Base-by-base conservation (phyloP, 2,329 filamentous ascomycete genomes). In the Colletotrichum sp. region DNA sequence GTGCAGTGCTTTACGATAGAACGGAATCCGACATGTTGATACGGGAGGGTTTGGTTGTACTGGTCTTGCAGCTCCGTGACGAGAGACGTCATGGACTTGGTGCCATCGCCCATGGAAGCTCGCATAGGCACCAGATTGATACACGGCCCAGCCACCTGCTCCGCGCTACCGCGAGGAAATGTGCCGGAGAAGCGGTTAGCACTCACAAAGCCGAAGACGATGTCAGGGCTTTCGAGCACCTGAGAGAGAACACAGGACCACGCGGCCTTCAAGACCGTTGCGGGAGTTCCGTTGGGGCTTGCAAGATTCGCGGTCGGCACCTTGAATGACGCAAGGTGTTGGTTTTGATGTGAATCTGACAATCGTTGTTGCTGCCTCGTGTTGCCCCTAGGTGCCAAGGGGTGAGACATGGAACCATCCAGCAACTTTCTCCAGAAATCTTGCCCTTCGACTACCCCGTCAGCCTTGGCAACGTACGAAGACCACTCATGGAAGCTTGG, bases 341-440 rank as follows among this genome's bases (percentile, higher is more conserved):
- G 18, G 0, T n/a, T 43, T 0, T 43, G 38, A 0, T 43, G 38
- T 43, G 38, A 0, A 43, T 43, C 9, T 2, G 38, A 43, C 18
- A 43, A 1, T 4, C 9, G 18, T 6, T 43, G 9, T 1, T 43
- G 38, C 3, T 4, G 38, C 38, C 38, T 6, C 18, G 38, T 43
- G 38, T 1, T 12, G 5, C 38, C 18, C 3, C 38, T 43, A 6
- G 38, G 18, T 43, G 18, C 5, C 18, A 43, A 12, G 18, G 38
- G 9, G 18, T n/a, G 18, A n/a, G 38, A 43, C 18, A 43, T 7
- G 38, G 38, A 43, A 12, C 38, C 38, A 12, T 43, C 6, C 38
- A 43, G 10, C 3, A 43, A n/a, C 1, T 43, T 43, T 43, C 38
- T 43, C 38, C 38, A 43, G 38, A n/a, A n/a, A n/a, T 1, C 9